Base-by-base conservation (phyloP, 2,329 filamentous ascomycete genomes). In the Onygenales sp. region DNA sequence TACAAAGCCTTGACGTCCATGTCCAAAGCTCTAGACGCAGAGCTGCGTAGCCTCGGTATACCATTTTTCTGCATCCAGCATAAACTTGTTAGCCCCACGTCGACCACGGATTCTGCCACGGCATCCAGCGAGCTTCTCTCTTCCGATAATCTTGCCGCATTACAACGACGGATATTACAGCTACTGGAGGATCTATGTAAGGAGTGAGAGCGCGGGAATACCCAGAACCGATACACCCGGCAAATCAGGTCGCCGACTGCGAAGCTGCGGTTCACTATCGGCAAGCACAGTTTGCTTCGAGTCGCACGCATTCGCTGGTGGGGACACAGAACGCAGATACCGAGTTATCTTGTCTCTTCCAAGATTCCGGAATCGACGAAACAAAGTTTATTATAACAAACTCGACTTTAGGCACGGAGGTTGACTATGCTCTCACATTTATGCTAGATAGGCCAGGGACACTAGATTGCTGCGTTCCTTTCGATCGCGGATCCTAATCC, bases 1-100 rank as follows among this genome's bases (percentile, higher is more conserved):
- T 79, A 85, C 59, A 74, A 71, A 52, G 82, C 82, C 2, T 77
- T 79, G 49, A 67, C 68, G 42, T 71, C 78, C 9, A 85, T 87
- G 83, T 74, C 78, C 0, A 71, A 74, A n/a, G 76, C 77, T 11
- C 79, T 85, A 66, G 73, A 71, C 6, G 65, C 67, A 1, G 79
- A 81, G 57, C 65, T 87, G 46, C 78, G 79, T 53, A 70, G 66
- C 6, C 63, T 86, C 34, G 80, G 78, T 7, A 76, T 85, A 37
- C 82, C 82, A 0, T 84, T 85, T 62, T 85, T 83, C 61, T 77
- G 75, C 5, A 76, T 78, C 32, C 72, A 70, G 52, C 59, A 67
- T 42, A 68, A 72, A 9, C 60, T 78, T 36, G 66, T 80, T 33
- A 8, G 33, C 44, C 7, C 21, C 21, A 31, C 52, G 14, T 27